Base-by-base conservation (phyloP, 2,329 filamentous ascomycete species). In the Dendrostoma leiphaemia region DNA sequence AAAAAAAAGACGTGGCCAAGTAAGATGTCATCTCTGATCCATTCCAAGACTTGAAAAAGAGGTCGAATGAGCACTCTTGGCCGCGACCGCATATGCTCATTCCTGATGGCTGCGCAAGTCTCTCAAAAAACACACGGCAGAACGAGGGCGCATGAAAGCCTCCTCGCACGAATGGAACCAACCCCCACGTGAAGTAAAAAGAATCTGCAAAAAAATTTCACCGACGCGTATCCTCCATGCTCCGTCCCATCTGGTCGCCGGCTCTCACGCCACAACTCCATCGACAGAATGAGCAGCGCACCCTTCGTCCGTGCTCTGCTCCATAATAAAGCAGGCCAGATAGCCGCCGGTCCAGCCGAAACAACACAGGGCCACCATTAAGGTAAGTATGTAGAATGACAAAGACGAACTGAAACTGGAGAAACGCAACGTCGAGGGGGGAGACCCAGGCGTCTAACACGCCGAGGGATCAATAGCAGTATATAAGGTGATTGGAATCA, bases 291-390 rank as follows among this genome's bases (percentile, higher is more conserved):
- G 1, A 21, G 10, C 28, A 28, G 15, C 15, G 23, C 32, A 44
- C 51, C 45, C 19, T 45, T 32, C 32, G 26, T 40, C 38, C 17
- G 21, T 38, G 17, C 29, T 24, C 12, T 32, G 34, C 24, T 43
- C 35, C 48, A 40, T 26, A n/a, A n/a, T n/a, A n/a, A 24, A 52
- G n/a, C 38, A 51, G 50, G 51, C 47, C 41, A 54, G 41, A 53
- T 10, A 53, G 54, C 51, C 52, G 51, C 55, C 55, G 55, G 55
- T 58, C 55, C 55, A 55, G 55, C 55, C 55, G 55, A 51, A 58
- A 52, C 51, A 51, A 43, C 51, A 44, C 29, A 53, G 23, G 46
- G 48, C 52, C 44, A 46, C 47, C 52, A 55, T 46, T 51, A 54
- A 51, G 35, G 19, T 54, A 26, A 35, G 34, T 41, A 45, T 37